Conservation (phyloP, 208 protist species). For the Leishmania braziliensis region DNA sequence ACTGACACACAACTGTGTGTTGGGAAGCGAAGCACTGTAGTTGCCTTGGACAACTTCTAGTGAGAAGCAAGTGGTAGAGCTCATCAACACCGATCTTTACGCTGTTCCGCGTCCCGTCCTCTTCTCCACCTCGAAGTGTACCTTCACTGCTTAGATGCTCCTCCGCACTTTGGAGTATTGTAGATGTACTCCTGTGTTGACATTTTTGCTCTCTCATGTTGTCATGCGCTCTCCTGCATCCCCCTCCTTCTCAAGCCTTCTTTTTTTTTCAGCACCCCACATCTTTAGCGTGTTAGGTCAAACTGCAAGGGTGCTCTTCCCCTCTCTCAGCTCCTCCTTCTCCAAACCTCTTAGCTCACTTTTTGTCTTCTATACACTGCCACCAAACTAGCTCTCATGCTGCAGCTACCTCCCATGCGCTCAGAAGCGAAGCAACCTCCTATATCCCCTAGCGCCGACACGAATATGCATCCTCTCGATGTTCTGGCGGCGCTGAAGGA, state of each 20-base stretch:
- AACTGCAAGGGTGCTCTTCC: neutral
- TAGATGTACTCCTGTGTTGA: neutral
- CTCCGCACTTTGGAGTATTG: neutral
- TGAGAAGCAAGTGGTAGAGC: neutral
- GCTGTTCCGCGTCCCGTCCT: neutral
- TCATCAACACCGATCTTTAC: neutral
- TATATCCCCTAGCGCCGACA: constrained; percentile 12
- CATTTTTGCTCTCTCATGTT: neutral
- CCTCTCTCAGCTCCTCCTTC: neutral
- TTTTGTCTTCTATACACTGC: neutral
- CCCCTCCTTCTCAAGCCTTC: neutral
- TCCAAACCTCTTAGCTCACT: neutral
- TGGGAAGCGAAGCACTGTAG: neutral
- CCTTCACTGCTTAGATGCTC: neutral
- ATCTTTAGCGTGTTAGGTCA: neutral
- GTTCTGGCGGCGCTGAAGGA: constrained; percentile 22
- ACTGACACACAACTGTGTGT: neutral
- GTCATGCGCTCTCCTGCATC: neutral
- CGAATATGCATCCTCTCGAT: constrained; percentile 24
- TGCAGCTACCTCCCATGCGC: constrained; percentile 25
- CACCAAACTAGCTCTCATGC: constrained; percentile 4
- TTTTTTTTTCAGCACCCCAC: neutral
- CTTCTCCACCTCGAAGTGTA: neutral
- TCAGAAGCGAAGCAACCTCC: constrained; percentile 17
- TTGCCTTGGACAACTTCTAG: neutral